Evolutionary conservation across 257 asterid species (phyloP).

Genomic region (Salvia rosmarinus): DNA sequence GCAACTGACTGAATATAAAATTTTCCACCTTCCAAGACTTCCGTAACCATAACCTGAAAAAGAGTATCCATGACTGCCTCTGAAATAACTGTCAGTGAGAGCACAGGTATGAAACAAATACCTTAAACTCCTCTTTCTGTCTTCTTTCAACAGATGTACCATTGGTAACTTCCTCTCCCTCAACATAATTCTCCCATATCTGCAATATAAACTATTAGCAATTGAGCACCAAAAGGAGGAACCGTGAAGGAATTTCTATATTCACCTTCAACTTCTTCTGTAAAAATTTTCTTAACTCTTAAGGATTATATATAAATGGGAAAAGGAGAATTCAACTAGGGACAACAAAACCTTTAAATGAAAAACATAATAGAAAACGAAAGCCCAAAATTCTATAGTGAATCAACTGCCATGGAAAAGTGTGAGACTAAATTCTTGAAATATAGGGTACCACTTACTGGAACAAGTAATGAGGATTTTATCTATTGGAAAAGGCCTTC

Average conservation of each 20-base stretch:
- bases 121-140: slow-evolving; percentile 84
- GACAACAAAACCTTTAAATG: not conserved
- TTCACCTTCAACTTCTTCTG: slow-evolving; percentile 89
- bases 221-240: slow-evolving; percentile 15
- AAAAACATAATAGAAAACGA: not conserved
- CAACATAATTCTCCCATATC: slow-evolving; percentile 79
- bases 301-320: not conserved
- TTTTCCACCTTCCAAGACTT: slow-evolving; percentile 89
- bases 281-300: too few relatives aligned
- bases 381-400: not conserved
- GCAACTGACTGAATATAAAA: slow-evolving; percentile 80
- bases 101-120: slow-evolving; percentile 32
- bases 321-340: not conserved
- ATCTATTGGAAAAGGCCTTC: not conserved
- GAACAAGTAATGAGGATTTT: not conserved
- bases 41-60: slow-evolving; percentile 78
- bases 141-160: slow-evolving; percentile 62
- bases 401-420: not conserved
- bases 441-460: not conserved
- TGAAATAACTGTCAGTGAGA: not conserved
- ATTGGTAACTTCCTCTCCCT: slow-evolving; percentile 72
- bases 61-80: slow-evolving; percentile 5
- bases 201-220: slow-evolving; percentile 37
- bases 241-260: slow-evolving; percentile 3
- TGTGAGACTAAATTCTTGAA: not conserved